Evolutionary conservation across 306 rosid species (phyloP), one percentile per base, ranked within the genome.

Genomic region (Lablab purpureus): DNA sequence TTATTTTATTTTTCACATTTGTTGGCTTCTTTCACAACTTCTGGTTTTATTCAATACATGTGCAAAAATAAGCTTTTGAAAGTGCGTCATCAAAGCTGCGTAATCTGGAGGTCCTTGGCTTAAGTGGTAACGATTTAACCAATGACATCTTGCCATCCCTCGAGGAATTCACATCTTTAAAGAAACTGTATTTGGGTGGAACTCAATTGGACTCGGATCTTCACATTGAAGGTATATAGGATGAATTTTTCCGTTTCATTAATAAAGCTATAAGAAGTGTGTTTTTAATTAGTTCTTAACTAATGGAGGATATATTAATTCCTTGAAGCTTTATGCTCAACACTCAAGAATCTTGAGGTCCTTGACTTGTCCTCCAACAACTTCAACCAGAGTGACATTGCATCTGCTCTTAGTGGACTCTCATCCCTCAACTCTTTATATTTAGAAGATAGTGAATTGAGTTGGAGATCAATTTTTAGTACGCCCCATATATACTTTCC

Each of bases 371-470:
- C 5, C 13, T 0, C 0, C 0, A 79, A 45, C 37, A 47, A 52
- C 30, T 73, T 54, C 80, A 54, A 0, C 2, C 69, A 43, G 23
- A 49, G 1, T 46, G 72, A 62, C 50, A 72, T 63, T 37, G 4
- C 3, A 11, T 63, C 65, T 12, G 6, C 79, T 51, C 47, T 80
- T 6, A 49, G 25, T 14, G 67, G 14, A 1, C 50, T 80, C 51
- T 40, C 74, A 27, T 80, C 84, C 6, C 84, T 80, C 5, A 51
- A 73, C 50, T 52, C 30, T 1, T 73, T 80, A 25, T 1, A 9
- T 25, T 34, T 73, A 10, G 0, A 0, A 7, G 0, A 7, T 0
- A 1, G 10, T 28, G 11, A 7, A 60, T 27, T 60, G 2, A 13
- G 12, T 60, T 10, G 10, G 2, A 60, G 21, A 60, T 60, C 40